Percentiles rank a stretch among this genome's conserved stretches.
phyloP scores from a whole-genome alignment of 108 stramenopile species.

The Parmales sp. region DNA sequence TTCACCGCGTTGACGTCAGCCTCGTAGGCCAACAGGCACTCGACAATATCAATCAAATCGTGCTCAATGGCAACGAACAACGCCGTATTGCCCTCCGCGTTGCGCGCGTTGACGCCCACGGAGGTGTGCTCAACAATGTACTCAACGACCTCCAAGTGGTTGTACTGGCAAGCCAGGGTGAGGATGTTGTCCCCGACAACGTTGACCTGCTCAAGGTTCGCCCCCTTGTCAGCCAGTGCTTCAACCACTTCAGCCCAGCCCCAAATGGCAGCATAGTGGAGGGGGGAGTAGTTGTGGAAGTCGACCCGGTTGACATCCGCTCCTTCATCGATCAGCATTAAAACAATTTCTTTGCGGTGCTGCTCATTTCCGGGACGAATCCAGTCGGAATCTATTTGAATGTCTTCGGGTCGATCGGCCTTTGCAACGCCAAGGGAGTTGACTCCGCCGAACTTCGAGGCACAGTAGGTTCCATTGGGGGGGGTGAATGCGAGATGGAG shows the following conservation, averaged over 20 bases:
- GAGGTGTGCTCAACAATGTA: constrained; percentile 3
- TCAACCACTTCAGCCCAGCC: constrained; percentile 13
- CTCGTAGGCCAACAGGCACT: constrained; percentile 14
- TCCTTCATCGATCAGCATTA: neutral
- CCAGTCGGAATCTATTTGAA: neutral
- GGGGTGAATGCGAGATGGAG: constrained; percentile 35
- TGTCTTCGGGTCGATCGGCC: constrained; percentile 6
- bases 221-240: neutral
- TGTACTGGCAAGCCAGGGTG: constrained; percentile 19
- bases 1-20: constrained; percentile 35
- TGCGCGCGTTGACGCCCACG: neutral
- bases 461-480: constrained; percentile 16
- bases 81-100: constrained; percentile 35
- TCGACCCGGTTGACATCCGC: neutral
- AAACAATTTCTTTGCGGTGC: neutral
- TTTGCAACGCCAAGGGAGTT: neutral
- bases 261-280: constrained; percentile 11
- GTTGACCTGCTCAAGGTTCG: constrained; percentile 13
- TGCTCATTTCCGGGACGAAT: constrained; percentile 3
- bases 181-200: constrained; percentile 24
- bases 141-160: constrained; percentile 15
- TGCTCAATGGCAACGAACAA: constrained; percentile 21
- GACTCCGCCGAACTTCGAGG: neutral
- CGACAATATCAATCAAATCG: constrained; percentile 17
- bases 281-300: constrained; percentile 12